Base-by-base conservation (phyloP, 2,329 filamentous ascomycete genomes). In the Talaromyces rugulosus region DNA sequence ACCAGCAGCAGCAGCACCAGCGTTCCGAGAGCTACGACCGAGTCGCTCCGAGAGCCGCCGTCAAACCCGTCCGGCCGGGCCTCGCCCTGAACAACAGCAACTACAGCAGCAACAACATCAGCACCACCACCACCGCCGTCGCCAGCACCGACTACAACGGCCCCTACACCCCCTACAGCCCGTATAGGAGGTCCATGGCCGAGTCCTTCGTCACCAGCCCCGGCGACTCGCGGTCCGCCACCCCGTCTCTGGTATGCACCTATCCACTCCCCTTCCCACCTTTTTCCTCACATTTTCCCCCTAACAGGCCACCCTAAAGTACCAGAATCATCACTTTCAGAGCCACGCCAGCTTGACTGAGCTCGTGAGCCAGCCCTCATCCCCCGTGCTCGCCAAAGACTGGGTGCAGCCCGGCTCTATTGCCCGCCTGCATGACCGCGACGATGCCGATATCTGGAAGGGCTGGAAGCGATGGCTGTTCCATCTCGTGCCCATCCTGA, bases 321-420 rank as follows among this genome's bases (percentile, higher is more conserved):
- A 67, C 36, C 65, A 68, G 28, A 65, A 70, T 31, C 58, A 65
- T 14, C 68, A 68, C 18, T 65, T 72, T 58, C 69, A 71, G 62
- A 76, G 74, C 63, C 69, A 72, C 53, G 71, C 74, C 55, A 74
- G 69, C 62, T 68, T 75, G 14, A 69, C 69, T 34, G 69, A 72
- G 16, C 68, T 77, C 18, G 72, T 77, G 31, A 71, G 66, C 55
- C 66, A 71, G 4, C 64, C 70, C 8, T 59, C 68, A 1, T 69
- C 72, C 7, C 71, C 71, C 4, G 65, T 68, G 16, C 71, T 74
- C 36, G 66, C 68, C n/a, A 71, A 70, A 55, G 74, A 76, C 52
- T 76, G 74, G 74, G 71, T 75, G 27, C 68, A 75, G 58, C 69
- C 72, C 9, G 74, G 75, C 12, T 72, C 72, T 0, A 75, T 77